Conservation (phyloP, 441 rosid species). For the Hura crepitans region DNA sequence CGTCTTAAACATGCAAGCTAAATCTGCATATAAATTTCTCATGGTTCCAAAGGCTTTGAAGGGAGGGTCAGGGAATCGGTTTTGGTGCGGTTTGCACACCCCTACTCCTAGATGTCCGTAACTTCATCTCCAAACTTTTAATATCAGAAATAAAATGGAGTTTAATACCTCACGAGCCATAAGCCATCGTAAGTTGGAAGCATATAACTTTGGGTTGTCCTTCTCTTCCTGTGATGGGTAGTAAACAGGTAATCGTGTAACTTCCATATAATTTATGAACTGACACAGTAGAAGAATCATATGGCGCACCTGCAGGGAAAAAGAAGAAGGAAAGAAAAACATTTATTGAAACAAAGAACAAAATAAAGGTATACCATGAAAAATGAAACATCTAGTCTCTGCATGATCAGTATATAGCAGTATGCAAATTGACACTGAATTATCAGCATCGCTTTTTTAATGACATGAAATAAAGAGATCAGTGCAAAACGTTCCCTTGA, state of each 20-base stretch:
- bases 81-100: no score
- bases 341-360: constrained; percentile 4
- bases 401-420: neutral
- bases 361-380: neutral
- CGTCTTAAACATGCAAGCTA: neutral
- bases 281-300: constrained; percentile 78
- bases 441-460: neutral
- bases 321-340: constrained; percentile 14
- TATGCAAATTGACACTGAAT: neutral
- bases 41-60: neutral
- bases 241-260: constrained; percentile 71
- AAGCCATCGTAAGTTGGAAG: constrained; percentile 65
- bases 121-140: neutral
- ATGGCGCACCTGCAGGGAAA: constrained; percentile 88
- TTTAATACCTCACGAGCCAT: constrained; percentile 81
- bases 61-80: no score
- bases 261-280: constrained; percentile 74
- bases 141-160: constrained; percentile 4
- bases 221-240: constrained; percentile 87
- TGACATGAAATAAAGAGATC: neutral
- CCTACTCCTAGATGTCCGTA: neutral
- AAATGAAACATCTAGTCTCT: neutral
- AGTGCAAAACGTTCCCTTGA: constrained; percentile 1
- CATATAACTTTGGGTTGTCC: constrained; percentile 74
- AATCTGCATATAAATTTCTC: neutral